Evolutionary conservation across 2,329 filamentous ascomycete genomes (phyloP).

Genomic region (Pochonia chlamydosporia): DNA sequence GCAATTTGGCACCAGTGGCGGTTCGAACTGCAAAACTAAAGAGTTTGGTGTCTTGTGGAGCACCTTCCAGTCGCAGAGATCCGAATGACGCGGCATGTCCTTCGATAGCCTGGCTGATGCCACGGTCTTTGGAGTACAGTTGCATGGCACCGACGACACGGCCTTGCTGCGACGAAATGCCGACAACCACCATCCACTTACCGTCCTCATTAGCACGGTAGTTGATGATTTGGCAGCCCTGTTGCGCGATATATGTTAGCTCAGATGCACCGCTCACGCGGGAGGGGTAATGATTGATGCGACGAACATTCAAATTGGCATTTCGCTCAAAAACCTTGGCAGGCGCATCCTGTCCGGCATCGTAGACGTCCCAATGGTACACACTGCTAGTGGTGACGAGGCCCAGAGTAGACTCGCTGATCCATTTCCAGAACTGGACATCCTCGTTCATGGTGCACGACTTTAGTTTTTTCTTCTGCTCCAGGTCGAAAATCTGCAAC

Average conservation of each 20-base stretch:
- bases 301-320: constrained; percentile 73
- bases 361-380: constrained; percentile 97
- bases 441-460: constrained; percentile 95
- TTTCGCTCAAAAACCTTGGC: constrained; percentile 95
- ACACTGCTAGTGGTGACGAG: constrained; percentile 87
- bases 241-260: constrained; percentile 9
- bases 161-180: constrained; percentile 88
- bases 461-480: constrained; percentile 91
- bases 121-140: constrained; percentile 90
- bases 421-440: constrained; percentile 99
- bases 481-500: constrained; percentile 95
- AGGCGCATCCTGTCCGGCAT: constrained; percentile 69
- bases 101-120: constrained; percentile 96
- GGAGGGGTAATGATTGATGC: background rate
- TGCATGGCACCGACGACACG: constrained; percentile 96
- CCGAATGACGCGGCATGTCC: constrained; percentile 95
- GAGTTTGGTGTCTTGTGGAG: constrained; percentile 84
- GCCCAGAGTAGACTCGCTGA: constrained; percentile 81
- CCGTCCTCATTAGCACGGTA: constrained; percentile 93
- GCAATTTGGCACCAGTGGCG: constrained; percentile 84
- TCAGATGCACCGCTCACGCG: background rate
- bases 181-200: constrained; percentile 97
- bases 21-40: constrained; percentile 96
- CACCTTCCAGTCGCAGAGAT: constrained; percentile 81
- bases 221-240: constrained; percentile 99